Percentiles rank a stretch among this genome's conserved stretches.
These are phyloP conservation scores for Globisporangium perplexum DNA, from an alignment of 352 stramenopile genomes.

Conservation along the genomic window DNA sequence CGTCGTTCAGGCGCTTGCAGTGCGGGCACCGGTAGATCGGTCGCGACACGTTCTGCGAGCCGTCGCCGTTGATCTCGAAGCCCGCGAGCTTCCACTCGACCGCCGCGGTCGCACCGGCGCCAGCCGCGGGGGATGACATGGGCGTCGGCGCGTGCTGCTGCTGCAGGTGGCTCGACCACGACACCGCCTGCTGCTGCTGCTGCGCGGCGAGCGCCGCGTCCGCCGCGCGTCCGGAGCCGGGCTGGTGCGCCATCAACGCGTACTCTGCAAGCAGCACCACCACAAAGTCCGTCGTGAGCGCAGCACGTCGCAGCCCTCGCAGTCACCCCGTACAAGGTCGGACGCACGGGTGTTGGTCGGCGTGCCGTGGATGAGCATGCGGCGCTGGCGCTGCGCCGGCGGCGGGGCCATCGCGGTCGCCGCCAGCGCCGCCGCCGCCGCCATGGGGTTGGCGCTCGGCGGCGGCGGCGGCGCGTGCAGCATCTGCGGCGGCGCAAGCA, in stretches of 20 bases:
- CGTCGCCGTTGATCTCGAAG: constrained; percentile 76
- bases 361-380: constrained; percentile 9
- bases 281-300: too few relatives aligned
- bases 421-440: not conserved
- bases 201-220: constrained; percentile 11
- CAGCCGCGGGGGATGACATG: constrained; percentile 17
- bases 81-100: constrained; percentile 73
- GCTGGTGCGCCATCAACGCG: constrained; percentile 10
- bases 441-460: constrained; percentile 5
- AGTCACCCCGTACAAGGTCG: too few relatives aligned
- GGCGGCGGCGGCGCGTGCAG: constrained; percentile 11
- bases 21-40: constrained; percentile 77
- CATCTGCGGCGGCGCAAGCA: constrained; percentile 17
- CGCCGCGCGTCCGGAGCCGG: constrained; percentile 5
- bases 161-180: constrained; percentile 1
- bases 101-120: constrained; percentile 12
- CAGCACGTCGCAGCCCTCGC: too few relatives aligned
- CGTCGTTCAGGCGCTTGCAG: constrained; percentile 58
- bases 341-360: constrained; percentile 15
- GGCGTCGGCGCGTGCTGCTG: constrained; percentile 12
- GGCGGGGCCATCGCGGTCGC: not conserved
- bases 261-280: constrained; percentile 7
- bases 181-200: not conserved
- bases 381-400: constrained; percentile 17
- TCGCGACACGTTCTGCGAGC: constrained; percentile 51